These are phyloP conservation scores for Pyropia yezoensis DNA, from an alignment of 23 red algal genomes.

Conservation along the genomic window DNA sequence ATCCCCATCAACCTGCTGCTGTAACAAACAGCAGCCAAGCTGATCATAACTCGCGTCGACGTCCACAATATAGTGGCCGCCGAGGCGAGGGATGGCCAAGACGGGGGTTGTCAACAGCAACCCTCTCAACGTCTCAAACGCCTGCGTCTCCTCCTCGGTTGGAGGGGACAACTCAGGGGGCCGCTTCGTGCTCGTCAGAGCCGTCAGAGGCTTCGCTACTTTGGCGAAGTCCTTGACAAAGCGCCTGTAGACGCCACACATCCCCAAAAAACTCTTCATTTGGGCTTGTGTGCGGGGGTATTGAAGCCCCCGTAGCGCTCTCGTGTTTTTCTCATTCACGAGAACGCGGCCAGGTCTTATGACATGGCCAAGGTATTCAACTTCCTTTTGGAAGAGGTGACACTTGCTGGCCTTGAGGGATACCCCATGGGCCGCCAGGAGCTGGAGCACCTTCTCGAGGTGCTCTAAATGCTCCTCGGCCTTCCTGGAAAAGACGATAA, in stretches of 20 bases:
- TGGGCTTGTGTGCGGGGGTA: slow-evolving; percentile 10
- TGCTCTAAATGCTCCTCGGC: slow-evolving; percentile 21
- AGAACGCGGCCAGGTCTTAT: slow-evolving; percentile 10
- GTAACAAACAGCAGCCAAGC: slow-evolving; percentile 15
- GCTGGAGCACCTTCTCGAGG: slow-evolving; percentile 1
- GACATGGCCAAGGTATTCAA: slow-evolving; percentile 16
- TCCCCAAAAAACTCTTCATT: slow-evolving; percentile 11
- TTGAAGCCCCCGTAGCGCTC: too few relatives aligned
- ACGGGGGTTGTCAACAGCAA: neutral
- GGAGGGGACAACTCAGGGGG: neutral
- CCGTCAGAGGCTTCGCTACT: slow-evolving; percentile 1
- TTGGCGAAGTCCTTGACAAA: slow-evolving; percentile 17
- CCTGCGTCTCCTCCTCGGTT: neutral
- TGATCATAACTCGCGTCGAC: slow-evolving; percentile 7
- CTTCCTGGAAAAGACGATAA: slow-evolving; percentile 14
- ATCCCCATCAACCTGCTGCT: neutral
- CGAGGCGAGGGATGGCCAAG: neutral
- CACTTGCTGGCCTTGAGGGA: slow-evolving; percentile 21
- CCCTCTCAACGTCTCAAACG: slow-evolving; percentile 3
- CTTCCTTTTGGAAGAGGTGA: neutral
- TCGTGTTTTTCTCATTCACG: too few relatives aligned
- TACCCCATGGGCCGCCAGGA: neutral
- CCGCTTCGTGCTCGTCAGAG: neutral
- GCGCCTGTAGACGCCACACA: slow-evolving; percentile 4
- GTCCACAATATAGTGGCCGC: slow-evolving; percentile 14